These are phyloP conservation scores for Eucalyptus leucophloia DNA, from an alignment of 345 rosid genomes.

Conservation along the genomic window DNA sequence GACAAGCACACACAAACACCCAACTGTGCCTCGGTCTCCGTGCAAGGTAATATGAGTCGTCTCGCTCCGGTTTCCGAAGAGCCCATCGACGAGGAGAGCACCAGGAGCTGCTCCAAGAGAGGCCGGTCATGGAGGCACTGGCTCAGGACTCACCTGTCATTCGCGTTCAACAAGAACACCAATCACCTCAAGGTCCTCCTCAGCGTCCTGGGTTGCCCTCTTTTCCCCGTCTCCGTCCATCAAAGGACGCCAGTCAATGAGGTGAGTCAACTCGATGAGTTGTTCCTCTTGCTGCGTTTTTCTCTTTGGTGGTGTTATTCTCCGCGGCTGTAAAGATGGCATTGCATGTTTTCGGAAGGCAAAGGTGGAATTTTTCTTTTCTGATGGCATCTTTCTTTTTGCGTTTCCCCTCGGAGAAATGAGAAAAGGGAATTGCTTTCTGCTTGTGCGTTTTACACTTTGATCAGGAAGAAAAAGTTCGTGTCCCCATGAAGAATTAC, in stretches of 20 bases:
- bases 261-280: slow-evolving; percentile 1
- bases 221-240: slow-evolving; percentile 56
- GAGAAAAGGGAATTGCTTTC: neutral
- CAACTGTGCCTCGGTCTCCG: neutral
- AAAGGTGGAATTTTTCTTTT: neutral
- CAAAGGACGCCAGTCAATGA: slow-evolving; percentile 30
- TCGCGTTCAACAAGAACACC: slow-evolving; percentile 19
- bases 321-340: neutral
- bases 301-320: neutral
- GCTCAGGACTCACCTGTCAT: slow-evolving; percentile 51
- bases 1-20: neutral
- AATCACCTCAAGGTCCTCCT: slow-evolving; percentile 53
- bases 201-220: slow-evolving; percentile 86
- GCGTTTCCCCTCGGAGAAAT: neutral
- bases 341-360: neutral
- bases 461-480: neutral
- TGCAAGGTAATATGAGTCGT: slow-evolving; percentile 27
- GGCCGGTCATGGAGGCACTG: slow-evolving; percentile 53
- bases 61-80: slow-evolving; percentile 83
- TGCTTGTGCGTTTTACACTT: neutral
- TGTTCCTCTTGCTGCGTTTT: neutral
- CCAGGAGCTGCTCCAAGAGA: slow-evolving; percentile 14
- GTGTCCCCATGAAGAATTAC: neutral
- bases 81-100: slow-evolving; percentile 39
- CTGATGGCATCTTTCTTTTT: neutral